These are phyloP conservation scores for Aphelidium insulamus DNA, from an alignment of 371 early-diverging fungal genomes.

Conservation along the genomic window DNA sequence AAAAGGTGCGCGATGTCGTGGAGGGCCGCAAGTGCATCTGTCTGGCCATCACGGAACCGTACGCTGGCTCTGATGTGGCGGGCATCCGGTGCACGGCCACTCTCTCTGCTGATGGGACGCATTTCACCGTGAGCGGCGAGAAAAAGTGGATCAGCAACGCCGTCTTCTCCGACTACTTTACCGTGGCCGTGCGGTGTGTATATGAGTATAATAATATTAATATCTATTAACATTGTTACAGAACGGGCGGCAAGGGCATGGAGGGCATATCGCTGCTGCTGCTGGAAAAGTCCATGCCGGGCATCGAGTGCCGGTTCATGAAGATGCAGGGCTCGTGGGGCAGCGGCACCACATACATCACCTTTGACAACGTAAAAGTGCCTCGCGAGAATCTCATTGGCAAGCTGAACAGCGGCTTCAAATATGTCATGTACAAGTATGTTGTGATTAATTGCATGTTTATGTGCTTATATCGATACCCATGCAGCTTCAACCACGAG, in stretches of 20 bases:
- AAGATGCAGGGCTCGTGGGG: constrained; percentile 23
- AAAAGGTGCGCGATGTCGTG: constrained; percentile 25
- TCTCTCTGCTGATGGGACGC: constrained; percentile 40
- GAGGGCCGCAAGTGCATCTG: constrained; percentile 37
- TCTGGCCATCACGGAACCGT: constrained; percentile 30
- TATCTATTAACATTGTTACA: constrained; percentile 1
- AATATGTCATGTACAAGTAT: constrained; percentile 12
- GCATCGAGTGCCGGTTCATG: constrained; percentile 22
- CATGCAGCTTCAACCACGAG: constrained; percentile 28
- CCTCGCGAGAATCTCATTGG: constrained; percentile 45
- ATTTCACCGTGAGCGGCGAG: constrained; percentile 46
- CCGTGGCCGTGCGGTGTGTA: constrained; percentile 19
- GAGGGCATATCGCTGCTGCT: constrained; percentile 36
- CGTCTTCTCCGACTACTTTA: constrained; percentile 34
- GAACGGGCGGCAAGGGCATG: constrained; percentile 32
- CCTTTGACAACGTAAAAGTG: constrained; percentile 37
- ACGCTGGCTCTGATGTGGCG: constrained; percentile 65
- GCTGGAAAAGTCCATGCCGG: constrained; percentile 26
- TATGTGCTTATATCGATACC: constrained; percentile 2
- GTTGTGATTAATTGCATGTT: neutral
- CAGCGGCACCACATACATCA: constrained; percentile 21
- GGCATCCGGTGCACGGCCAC: constrained; percentile 42
- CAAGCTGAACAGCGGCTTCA: constrained; percentile 39
- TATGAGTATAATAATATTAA: neutral
- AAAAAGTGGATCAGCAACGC: constrained; percentile 55